Percentiles rank a stretch among this genome's conserved stretches.
Evolutionary conservation across 2,329 filamentous ascomycete species (phyloP).

Genomic region (Fusarium protoensiforme): DNA sequence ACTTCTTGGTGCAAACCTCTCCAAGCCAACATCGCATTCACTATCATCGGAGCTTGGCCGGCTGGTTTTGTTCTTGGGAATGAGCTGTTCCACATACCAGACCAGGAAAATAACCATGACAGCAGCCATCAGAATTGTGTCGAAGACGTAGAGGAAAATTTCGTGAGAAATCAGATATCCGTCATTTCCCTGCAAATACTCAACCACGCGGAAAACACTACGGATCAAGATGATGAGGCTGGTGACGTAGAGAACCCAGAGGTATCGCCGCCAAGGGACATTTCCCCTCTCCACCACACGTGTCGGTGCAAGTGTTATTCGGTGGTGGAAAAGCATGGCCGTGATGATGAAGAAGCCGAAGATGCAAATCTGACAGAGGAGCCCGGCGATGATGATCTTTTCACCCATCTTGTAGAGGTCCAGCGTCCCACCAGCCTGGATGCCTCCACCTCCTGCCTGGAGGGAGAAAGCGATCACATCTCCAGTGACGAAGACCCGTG

Average conservation of each 20-base stretch:
- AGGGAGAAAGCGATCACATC: slow-evolving; percentile 28
- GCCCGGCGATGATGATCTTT: slow-evolving; percentile 61
- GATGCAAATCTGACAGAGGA: slow-evolving; percentile 64
- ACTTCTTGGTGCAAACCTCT: neutral
- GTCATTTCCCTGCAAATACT: slow-evolving; percentile 50
- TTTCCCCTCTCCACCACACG: neutral
- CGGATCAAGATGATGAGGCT: slow-evolving; percentile 52
- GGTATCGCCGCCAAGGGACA: slow-evolving; percentile 45
- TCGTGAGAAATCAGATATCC: slow-evolving; percentile 48
- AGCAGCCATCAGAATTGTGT: slow-evolving; percentile 47
- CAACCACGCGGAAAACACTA: slow-evolving; percentile 53
- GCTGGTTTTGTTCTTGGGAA: neutral
- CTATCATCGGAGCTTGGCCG: neutral
- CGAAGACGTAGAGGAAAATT: slow-evolving; percentile 48
- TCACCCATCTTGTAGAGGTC: slow-evolving; percentile 46
- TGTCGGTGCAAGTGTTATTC: slow-evolving; percentile 8
- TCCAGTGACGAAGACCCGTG: slow-evolving; percentile 26
- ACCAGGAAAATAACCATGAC: slow-evolving; percentile 55
- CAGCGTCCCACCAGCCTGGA: slow-evolving; percentile 44
- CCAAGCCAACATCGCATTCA: neutral
- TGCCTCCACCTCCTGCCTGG: slow-evolving; percentile 18
- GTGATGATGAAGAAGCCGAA: slow-evolving; percentile 63
- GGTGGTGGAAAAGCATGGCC: slow-evolving; percentile 55
- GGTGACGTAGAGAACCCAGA: slow-evolving; percentile 33
- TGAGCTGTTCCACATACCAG: neutral